Evolutionary conservation across 495 filamentous ascomycete genomes (phyloP).

Genomic region (Friedmanniomyces simplex): DNA sequence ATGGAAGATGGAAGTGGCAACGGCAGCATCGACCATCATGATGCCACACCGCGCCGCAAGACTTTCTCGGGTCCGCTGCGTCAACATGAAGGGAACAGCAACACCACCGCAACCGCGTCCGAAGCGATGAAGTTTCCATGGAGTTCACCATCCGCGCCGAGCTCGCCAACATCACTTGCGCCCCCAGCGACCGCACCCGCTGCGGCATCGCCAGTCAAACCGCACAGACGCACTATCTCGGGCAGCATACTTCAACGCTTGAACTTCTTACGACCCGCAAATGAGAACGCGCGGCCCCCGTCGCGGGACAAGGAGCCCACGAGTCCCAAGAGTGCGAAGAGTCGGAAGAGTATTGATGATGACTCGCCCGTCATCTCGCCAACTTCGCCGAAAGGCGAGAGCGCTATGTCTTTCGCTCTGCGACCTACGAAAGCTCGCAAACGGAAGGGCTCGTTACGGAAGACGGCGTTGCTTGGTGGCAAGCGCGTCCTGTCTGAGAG

Average conservation of each 20-base stretch:
- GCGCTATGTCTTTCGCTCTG: slow-evolving; percentile 31
- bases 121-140: slow-evolving; percentile 17
- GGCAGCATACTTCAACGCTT: slow-evolving; percentile 52
- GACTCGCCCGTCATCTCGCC: slow-evolving; percentile 9
- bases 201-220: neutral
- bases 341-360: slow-evolving; percentile 21
- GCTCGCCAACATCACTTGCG: slow-evolving; percentile 3
- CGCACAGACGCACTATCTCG: slow-evolving; percentile 56
- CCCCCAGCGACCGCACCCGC: neutral
- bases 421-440: slow-evolving; percentile 57
- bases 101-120: neutral
- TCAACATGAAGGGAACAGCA: neutral
- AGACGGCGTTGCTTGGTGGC: slow-evolving; percentile 30
- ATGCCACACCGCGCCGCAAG: slow-evolving; percentile 9
- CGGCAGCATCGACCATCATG: slow-evolving; percentile 11
- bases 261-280: slow-evolving; percentile 34
- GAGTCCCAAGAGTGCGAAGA: slow-evolving; percentile 13
- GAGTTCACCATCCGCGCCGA: slow-evolving; percentile 9
- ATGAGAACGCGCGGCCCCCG: slow-evolving; percentile 29
- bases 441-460: slow-evolving; percentile 43
- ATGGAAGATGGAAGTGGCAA: slow-evolving; percentile 10
- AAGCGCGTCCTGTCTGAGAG: slow-evolving; percentile 9
- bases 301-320: slow-evolving; percentile 21
- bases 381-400: slow-evolving; percentile 9
- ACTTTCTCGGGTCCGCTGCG: slow-evolving; percentile 16